Conservation (phyloP, 345 rosid genomes). For the Sisymbrium altissimum region DNA sequence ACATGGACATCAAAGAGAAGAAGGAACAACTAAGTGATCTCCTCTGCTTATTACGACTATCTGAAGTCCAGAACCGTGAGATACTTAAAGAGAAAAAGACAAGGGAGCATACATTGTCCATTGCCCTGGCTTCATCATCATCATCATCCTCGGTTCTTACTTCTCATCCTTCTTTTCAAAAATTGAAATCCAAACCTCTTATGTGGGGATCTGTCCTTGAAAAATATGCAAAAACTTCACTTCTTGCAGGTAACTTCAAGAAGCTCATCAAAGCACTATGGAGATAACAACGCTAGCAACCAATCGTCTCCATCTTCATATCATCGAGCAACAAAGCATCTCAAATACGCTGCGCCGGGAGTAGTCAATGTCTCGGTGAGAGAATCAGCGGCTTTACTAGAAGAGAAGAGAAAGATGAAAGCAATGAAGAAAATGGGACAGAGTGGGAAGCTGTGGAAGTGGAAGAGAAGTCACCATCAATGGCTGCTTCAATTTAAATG, state of each 20-base stretch:
- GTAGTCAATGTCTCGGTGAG: constrained; percentile 45
- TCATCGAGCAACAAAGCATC: constrained; percentile 71
- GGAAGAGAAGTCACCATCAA: constrained; percentile 88
- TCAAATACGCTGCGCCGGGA: constrained; percentile 55
- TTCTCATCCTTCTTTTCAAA: background rate
- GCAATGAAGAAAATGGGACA: constrained; percentile 57
- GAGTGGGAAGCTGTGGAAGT: constrained; percentile 75
- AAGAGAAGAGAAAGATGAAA: constrained; percentile 54
- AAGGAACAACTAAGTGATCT: constrained; percentile 67
- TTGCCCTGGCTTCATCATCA: constrained; percentile 52
- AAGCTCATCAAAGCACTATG: constrained; percentile 45
- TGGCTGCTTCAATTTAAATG: constrained; percentile 87
- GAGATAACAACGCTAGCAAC: constrained; percentile 34
- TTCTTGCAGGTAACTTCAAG: constrained; percentile 43
- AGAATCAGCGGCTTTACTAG: constrained; percentile 53
- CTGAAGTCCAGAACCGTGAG: constrained; percentile 60
- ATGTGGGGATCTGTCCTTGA: background rate
- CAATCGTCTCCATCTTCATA: constrained; percentile 49
- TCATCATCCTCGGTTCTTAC: constrained; percentile 39
- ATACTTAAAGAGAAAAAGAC: constrained; percentile 52
- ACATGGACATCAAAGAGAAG: constrained; percentile 56
- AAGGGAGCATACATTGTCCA: constrained; percentile 61
- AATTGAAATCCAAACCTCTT: background rate
- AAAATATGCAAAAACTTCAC: background rate
- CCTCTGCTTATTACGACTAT: constrained; percentile 48